phyloP scores from a whole-genome alignment of 2,329 filamentous ascomycete species.

The Aspergillus sp. region DNA sequence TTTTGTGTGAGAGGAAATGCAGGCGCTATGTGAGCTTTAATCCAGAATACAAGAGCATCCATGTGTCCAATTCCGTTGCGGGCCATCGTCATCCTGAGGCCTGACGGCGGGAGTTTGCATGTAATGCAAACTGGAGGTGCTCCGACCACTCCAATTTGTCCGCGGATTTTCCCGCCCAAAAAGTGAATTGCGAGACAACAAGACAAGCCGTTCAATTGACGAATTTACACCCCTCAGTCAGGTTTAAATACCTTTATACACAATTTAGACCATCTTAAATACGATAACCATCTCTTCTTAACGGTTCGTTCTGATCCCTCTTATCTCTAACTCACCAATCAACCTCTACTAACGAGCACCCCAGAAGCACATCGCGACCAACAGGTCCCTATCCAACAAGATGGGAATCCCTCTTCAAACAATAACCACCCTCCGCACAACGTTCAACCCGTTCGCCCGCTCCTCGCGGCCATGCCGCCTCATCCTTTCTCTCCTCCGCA shows the following conservation, averaged over 20 bases:
- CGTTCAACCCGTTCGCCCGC: constrained; percentile 88
- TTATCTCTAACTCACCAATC: not conserved
- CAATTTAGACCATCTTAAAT: too few species aligned
- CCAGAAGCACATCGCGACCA: not conserved
- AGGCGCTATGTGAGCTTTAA: not conserved
- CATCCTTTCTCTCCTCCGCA: constrained; percentile 83
- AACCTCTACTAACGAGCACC: not conserved
- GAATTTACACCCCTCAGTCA: not conserved
- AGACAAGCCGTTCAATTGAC: not conserved
- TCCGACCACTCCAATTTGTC: not conserved
- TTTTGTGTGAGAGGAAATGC: not conserved
- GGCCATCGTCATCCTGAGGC: constrained; percentile 29
- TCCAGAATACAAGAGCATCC: constrained; percentile 4
- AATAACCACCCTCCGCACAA: constrained; percentile 73
- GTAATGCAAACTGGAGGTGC: constrained; percentile 13
- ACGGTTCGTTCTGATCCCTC: not conserved
- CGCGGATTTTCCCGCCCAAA: constrained; percentile 7
- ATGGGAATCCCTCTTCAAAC: constrained; percentile 42
- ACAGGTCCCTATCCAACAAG: constrained; percentile 14
- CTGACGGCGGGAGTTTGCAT: constrained; percentile 28
- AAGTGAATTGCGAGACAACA: constrained; percentile 1
- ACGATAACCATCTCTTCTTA: not conserved
- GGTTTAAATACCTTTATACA: not conserved
- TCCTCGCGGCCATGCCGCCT: constrained; percentile 79
- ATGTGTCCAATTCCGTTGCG: constrained; percentile 13